These are phyloP conservation scores for Penium margaritaceum DNA, from an alignment of 139 green algal genomes.

Conservation along the genomic window DNA sequence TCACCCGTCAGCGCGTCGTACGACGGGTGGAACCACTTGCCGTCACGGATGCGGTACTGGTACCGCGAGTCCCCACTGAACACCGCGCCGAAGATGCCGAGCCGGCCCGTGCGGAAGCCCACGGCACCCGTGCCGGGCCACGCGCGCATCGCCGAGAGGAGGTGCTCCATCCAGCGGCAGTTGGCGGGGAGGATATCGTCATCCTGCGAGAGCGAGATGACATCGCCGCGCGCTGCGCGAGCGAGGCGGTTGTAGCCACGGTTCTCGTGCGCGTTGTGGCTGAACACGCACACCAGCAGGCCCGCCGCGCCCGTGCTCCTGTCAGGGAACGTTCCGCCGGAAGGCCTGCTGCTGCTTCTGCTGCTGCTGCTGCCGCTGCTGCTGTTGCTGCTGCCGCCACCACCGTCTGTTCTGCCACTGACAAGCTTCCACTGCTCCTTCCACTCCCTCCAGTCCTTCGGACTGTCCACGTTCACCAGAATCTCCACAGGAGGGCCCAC, in stretches of 20 bases:
- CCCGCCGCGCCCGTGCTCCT: too few species aligned
- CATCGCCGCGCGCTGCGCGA: not conserved
- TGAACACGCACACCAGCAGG: too few species aligned
- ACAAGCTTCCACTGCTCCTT: too few species aligned
- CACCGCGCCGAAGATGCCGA: too few species aligned
- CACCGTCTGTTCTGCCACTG: not conserved
- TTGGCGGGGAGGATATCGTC: not conserved
- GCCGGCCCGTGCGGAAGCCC: not conserved
- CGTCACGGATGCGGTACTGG: too few species aligned
- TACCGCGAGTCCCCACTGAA: too few species aligned
- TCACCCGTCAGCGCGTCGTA: too few species aligned
- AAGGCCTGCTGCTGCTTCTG: not conserved
- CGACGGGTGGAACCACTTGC: too few species aligned
- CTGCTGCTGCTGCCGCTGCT: conserved; percentile 1
- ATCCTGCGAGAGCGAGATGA: conserved; percentile 1
- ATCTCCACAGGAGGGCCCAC: too few species aligned
- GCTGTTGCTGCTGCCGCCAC: not conserved
- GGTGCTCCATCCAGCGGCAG: not conserved
- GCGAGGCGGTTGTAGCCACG: not conserved
- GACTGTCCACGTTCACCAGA: too few species aligned
- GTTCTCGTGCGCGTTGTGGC: not conserved
- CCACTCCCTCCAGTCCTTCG: too few species aligned
- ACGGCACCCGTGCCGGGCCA: not conserved
- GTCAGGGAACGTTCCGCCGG: too few species aligned
- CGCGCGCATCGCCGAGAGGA: not conserved